These are phyloP conservation scores for Amphirosellinia nigrospora DNA, from an alignment of 495 filamentous ascomycete species.

Conservation along the genomic window DNA sequence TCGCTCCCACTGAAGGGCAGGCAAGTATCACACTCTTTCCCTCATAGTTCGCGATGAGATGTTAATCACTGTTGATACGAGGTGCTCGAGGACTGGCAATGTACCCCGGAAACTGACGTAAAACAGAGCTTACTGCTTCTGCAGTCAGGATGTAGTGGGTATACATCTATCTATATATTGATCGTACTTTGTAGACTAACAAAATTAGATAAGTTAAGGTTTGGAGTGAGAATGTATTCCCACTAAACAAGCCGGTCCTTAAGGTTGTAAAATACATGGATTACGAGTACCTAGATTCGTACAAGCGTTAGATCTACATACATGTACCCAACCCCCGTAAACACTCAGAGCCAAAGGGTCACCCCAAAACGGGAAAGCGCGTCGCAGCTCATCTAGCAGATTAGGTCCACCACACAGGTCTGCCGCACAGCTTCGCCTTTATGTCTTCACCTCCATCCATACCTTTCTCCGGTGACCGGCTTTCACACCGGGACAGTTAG, in stretches of 20 bases:
- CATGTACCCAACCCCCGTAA: background rate
- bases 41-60: background rate
- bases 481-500: background rate
- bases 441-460: constrained; percentile 1
- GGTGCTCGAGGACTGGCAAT: background rate
- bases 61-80: background rate
- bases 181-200: no score
- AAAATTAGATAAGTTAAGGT: background rate
- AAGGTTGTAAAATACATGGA: background rate
- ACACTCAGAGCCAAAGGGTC: background rate
- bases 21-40: background rate
- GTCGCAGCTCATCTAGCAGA: background rate
- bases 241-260: no score
- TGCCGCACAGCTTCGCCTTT: background rate
- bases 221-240: background rate
- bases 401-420: constrained; percentile 4
- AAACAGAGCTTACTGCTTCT: background rate
- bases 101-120: background rate
- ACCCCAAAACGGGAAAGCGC: constrained; percentile 8
- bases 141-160: no score
- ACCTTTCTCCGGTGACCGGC: background rate
- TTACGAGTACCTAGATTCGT: background rate
- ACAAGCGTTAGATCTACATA: background rate
- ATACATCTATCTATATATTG: no score
- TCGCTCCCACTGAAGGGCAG: background rate